Evolutionary conservation across 192 early-diverging fungal genomes (phyloP).

Genomic region (Chytriomyces confervae): DNA sequence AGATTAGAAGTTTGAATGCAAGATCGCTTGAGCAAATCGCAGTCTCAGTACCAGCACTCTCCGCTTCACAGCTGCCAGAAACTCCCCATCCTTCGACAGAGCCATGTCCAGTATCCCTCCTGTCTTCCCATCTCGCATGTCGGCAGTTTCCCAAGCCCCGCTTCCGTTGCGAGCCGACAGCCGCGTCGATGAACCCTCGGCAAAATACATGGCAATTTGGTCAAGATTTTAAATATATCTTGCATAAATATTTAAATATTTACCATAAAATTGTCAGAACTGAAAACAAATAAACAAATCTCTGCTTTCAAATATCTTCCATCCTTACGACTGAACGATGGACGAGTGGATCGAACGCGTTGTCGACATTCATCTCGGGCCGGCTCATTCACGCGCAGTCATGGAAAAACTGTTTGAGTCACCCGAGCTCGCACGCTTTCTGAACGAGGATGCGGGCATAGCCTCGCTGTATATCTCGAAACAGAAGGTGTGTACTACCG

Average conservation of each 20-base stretch:
- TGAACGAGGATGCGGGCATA: constrained; percentile 13
- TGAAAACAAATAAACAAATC: constrained; percentile 6
- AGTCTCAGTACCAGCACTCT: too few relatives aligned
- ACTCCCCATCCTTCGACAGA: background rate
- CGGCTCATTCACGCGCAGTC: background rate
- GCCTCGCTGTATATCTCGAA: constrained; percentile 37
- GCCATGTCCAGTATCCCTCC: background rate
- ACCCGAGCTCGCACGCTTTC: constrained; percentile 28
- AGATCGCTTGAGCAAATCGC: too few relatives aligned
- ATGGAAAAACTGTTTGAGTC: constrained; percentile 20
- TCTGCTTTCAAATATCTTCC: background rate
- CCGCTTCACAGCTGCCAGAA: background rate
- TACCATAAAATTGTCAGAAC: background rate
- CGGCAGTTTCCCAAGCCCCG: background rate
- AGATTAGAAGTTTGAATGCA: too few relatives aligned
- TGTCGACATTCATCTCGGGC: constrained; percentile 34
- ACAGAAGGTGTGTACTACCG: constrained; percentile 10
- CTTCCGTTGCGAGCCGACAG: constrained; percentile 7
- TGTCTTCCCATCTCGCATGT: background rate
- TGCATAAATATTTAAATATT: background rate
- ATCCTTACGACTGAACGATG: background rate
- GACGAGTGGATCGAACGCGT: constrained; percentile 35
- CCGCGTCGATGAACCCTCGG: constrained; percentile 5
- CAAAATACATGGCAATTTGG: constrained; percentile 11
- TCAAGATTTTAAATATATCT: background rate